phyloP scores from a whole-genome alignment of 1,284 basidiomycete species.

The Ustilago esculenta region DNA sequence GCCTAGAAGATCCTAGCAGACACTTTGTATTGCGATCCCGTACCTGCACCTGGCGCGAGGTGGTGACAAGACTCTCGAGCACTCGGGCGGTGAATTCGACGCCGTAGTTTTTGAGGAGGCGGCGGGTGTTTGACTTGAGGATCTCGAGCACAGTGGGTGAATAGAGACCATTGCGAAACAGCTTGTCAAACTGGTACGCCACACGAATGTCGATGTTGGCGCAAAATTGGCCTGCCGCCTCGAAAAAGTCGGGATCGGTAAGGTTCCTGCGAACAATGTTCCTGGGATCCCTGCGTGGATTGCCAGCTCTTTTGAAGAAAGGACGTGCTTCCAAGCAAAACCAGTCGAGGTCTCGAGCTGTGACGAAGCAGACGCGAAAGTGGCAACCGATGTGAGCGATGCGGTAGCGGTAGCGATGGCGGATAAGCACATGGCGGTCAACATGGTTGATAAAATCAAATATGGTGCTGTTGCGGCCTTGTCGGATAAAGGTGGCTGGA shows the following conservation, averaged over 20 bases:
- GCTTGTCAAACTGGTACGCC: conserved; percentile 33
- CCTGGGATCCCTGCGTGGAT: conserved; percentile 8
- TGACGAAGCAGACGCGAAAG: conserved; percentile 26
- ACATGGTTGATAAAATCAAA: conserved; percentile 18
- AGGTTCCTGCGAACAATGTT: conserved; percentile 17
- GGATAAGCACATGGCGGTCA: conserved; percentile 5
- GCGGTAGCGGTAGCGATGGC: conserved; percentile 13
- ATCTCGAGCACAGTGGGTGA: conserved; percentile 23
- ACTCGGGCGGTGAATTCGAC: conserved; percentile 16
- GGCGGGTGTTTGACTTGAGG: conserved; percentile 12
- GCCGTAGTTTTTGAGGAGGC: conserved; percentile 13
- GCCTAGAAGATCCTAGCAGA: conserved; percentile 13
- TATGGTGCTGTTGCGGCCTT: conserved; percentile 19
- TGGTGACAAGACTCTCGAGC: conserved; percentile 13
- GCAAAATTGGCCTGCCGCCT: conserved; percentile 12
- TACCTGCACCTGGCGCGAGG: conserved; percentile 19
- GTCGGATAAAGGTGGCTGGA: conserved; percentile 34
- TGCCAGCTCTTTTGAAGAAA: conserved; percentile 27
- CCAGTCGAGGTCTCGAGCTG: conserved; percentile 21
- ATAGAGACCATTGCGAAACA: conserved; percentile 28
- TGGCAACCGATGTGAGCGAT: conserved; percentile 15
- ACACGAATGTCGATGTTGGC: conserved; percentile 17
- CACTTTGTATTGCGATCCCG: conserved; percentile 21
- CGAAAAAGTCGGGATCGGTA: conserved; percentile 13
- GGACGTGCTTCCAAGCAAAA: conserved; percentile 25